phyloP scores from a whole-genome alignment of 768 basidiomycete species.

The Exidia glandulosa region DNA sequence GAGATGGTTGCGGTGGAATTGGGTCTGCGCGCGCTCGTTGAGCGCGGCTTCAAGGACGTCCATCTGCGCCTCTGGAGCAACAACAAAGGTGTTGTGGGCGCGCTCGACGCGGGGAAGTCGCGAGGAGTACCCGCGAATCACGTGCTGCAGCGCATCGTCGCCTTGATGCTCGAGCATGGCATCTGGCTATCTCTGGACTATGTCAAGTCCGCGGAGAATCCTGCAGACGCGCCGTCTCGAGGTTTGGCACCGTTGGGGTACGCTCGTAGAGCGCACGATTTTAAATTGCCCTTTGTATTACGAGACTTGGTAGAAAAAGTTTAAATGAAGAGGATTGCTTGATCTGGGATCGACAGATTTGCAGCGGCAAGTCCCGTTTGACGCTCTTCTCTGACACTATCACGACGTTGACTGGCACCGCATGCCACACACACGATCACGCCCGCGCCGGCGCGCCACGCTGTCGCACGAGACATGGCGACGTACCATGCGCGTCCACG shows the following conservation, averaged over 20 bases:
- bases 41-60: conserved; percentile 10
- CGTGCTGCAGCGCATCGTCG: conserved; percentile 21
- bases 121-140: conserved; percentile 3
- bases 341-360: too few relatives aligned
- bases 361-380: too few relatives aligned
- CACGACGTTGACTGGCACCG: too few relatives aligned
- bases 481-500: not conserved
- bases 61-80: conserved; percentile 28
- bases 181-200: conserved; percentile 20
- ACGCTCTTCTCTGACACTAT: too few relatives aligned
- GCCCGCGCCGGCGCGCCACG: not conserved
- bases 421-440: not conserved
- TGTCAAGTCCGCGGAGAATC: conserved; percentile 22
- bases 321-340: not conserved
- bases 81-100: conserved; percentile 30
- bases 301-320: not conserved
- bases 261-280: not conserved
- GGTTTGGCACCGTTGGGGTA: not conserved
- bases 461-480: not conserved
- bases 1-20: conserved; percentile 36
- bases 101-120: conserved; percentile 17
- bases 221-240: conserved; percentile 24
- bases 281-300: not conserved
- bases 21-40: conserved; percentile 22
- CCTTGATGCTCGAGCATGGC: conserved; percentile 9